Evolutionary conservation across 1,284 basidiomycete genomes (phyloP), one percentile per base, ranked within the genome.

Genomic region (Sanguinoderma infundibulare): DNA sequence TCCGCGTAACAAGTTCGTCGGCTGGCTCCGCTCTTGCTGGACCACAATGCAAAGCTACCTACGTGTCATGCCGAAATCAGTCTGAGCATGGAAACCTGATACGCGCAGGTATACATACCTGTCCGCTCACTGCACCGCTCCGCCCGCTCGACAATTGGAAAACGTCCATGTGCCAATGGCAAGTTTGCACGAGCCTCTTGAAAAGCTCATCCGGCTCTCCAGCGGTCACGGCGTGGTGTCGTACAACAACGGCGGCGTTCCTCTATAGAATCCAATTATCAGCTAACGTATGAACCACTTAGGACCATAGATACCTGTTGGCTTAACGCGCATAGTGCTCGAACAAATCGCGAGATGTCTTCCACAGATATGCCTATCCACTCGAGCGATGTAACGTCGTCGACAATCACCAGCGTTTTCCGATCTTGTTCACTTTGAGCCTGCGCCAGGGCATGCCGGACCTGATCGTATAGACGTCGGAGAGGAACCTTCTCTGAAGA

Each of bases 41-140:
- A 12, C 89, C 88, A 4, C 78, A 66, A 69, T 91, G 87, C 8
- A 91, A 69, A 17, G 87, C 83, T 20, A 91, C 74, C 89, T 92
- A 56, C 24, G 38, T n/a, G 55, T 57, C 32, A 39, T 9, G 28
- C 50, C 14, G 38, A 58, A 12, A 53, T 53, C 49, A 51, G 34
- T 32, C 12, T 5, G 20, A 12, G 32, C n/a, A 28, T 38, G 17
- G 34, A 36, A 22, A 20, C 22, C 34, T 26, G 17, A n/a, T 22
- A 17, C 15, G 15, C n/a, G 36, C 35, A 53, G 26, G 35, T n/a
- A 56, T 15, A 68, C 79, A 28, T 58, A 89, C 90, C 80, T 91
- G 87, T 20, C 91, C 91, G 61, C 85, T 91, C 34, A 92, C 87
- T 35, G 85, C 79, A 10, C 90, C 90, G 66, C 90, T 92, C 46